Percentiles rank a stretch among this genome's conserved stretches.
These are phyloP conservation scores for Phytophthora rubi DNA, from an alignment of 352 stramenopile species.

Conservation along the genomic window DNA sequence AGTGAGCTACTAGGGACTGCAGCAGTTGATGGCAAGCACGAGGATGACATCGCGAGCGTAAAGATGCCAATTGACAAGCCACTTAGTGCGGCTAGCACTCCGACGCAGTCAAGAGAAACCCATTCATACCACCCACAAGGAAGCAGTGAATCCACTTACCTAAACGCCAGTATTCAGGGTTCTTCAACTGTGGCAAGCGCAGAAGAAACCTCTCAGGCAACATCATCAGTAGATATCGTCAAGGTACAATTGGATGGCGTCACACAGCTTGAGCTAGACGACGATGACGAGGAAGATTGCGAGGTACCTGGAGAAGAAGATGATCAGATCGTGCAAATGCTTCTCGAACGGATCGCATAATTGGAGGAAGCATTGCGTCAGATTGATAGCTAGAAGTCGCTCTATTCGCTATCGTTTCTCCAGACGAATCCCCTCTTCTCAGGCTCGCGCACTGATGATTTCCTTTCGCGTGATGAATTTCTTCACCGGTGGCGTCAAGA, in stretches of 20 bases:
- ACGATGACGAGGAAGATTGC: slow-evolving; percentile 24
- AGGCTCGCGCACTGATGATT: slow-evolving; percentile 37
- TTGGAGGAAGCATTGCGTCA: slow-evolving; percentile 51
- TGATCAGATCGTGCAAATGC: slow-evolving; percentile 52
- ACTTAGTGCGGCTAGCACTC: not conserved
- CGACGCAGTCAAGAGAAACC: not conserved
- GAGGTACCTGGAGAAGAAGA: slow-evolving; percentile 27
- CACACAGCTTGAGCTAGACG: slow-evolving; percentile 5
- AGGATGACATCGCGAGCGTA: slow-evolving; percentile 1
- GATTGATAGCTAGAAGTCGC: slow-evolving; percentile 31
- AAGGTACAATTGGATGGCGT: not conserved
- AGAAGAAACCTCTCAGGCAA: not conserved
- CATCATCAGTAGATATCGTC: not conserved
- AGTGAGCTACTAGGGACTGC: not conserved
- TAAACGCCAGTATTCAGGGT: not conserved
- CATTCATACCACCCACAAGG: not conserved
- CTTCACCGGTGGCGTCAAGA: slow-evolving; percentile 69
- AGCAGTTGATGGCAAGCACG: slow-evolving; percentile 1
- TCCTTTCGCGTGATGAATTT: slow-evolving; percentile 60
- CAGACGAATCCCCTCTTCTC: slow-evolving; percentile 67
- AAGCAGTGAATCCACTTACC: slow-evolving; percentile 5
- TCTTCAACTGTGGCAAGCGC: not conserved
- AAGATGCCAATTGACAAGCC: not conserved
- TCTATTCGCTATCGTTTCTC: slow-evolving; percentile 39
- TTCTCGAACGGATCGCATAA: slow-evolving; percentile 47